Base-by-base conservation (phyloP, 192 early-diverging fungal genomes). In the Rhizophagus clarus region DNA sequence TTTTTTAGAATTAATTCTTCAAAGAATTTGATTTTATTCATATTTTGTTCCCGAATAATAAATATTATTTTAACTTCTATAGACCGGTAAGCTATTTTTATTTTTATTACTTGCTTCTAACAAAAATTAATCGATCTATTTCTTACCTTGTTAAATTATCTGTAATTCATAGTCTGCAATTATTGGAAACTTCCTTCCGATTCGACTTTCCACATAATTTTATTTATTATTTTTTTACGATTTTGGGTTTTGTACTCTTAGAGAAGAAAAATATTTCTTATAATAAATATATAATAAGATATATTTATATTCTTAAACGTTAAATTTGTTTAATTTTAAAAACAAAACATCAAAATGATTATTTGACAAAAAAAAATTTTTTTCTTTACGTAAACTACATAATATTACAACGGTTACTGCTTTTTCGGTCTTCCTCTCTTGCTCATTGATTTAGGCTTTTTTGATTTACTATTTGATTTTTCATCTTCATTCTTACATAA, bases 141-240 rank as follows among this genome's bases (percentile, higher is more conserved):
- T 17, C 29, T 45, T 45, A 56, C 17, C 62, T 56, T 24, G 3
- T 61, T 49, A 28, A 45, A 12, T 45, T 45, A 10, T 42, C 76
- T 34, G 3, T 42, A 34, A 29, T 64, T 42, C 20, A 40, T 61
- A 87, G 86, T 83, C 86, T 66, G 89, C 87, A 3, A 93, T 93
- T 45, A 88, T 91, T 11, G 92, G 92, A 77, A 92, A 93, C 73
- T 93, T 93, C 83, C 82, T 93, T 76, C 92, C 92, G 11, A 86
- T 90, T 28, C 82, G 81, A 70, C 69, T 86, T 10, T n/a, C 72
- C 32, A 40, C 68, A n/a, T 70, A 42, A 70, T 42, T 42, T 17
- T 31, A 66, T 66, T 29, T 15, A 66, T 66, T 20, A 20, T 56
- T 45, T 45, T 12, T 12, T 45, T 45, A 45, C 20, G 20, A n/a